Evolutionary conservation across 768 basidiomycete genomes (phyloP), one percentile per base, ranked within the genome.

Genomic region (Cystofilobasidium ferigula): DNA sequence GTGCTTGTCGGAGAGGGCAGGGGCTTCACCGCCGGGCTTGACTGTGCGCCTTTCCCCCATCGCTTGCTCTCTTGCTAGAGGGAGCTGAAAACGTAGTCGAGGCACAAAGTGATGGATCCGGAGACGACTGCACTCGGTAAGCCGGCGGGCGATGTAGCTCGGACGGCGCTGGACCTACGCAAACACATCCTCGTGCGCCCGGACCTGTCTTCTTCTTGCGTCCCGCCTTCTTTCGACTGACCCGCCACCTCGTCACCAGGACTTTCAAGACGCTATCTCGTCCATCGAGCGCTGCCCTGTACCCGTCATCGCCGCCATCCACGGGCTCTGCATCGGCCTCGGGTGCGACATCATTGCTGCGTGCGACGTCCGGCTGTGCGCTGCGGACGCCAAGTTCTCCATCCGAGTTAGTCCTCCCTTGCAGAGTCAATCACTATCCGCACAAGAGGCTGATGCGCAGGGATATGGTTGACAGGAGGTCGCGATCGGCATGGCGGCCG

Each of bases 231-330:
- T 42, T 10, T 18, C 16, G 13, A 42, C 26, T 28, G 18, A 26
- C n/a, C 14, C 18, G 13, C 26, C 16, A 16, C 28, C 4, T 18
- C 8, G 12, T 32, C 68, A 16, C 57, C 57, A 75, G 75, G 75
- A 77, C 43, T 88, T 92, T 75, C 91, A 95, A 77, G 72, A 76
- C 24, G 82, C 83, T 34, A 86, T 94, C 48, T 78, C 82, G 0
- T 79, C 85, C 0, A 83, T 89, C 0, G 84, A 86, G 68, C 78
- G 81, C 14, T 85, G 85, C 63, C 80, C 81, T 0, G 85, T 87
- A 72, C 91, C 92, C 0, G 87, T 94, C 63, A 87, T 95, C 48
- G 87, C 79, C 0, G 90, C 91, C 0, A 77, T 87, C 0, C 86
- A 90, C 70, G 91, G 90, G 0, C 75, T 82, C 14, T 83, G 83